Conservation (phyloP, 2,329 filamentous ascomycete species). For the Ceratocystis diversiconidia region DNA sequence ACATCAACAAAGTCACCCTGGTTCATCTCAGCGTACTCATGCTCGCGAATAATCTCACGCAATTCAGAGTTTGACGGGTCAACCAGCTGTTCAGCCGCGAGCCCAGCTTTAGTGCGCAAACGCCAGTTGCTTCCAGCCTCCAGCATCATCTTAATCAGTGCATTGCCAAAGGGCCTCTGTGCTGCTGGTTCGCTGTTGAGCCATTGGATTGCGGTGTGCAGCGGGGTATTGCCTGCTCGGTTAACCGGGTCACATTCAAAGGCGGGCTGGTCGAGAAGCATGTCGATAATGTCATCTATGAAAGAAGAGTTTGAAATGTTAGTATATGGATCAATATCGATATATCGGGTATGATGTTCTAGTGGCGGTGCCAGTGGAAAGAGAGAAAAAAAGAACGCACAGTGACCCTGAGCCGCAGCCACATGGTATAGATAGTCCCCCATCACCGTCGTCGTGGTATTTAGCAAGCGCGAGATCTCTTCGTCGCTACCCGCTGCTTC, state of each 20-base stretch:
- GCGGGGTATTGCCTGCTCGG: conserved; percentile 56
- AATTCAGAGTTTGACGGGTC: conserved; percentile 55
- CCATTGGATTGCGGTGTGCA: conserved; percentile 67
- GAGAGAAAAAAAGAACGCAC: conserved; percentile 35
- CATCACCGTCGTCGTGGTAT: conserved; percentile 69
- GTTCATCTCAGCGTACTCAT: conserved; percentile 51
- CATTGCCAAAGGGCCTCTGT: conserved; percentile 49
- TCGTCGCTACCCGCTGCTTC: conserved; percentile 44
- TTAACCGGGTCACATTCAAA: conserved; percentile 73
- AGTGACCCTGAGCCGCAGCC: conserved; percentile 73
- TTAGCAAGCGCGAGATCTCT: conserved; percentile 64
- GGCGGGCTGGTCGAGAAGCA: conserved; percentile 67
- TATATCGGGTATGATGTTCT: too few species aligned
- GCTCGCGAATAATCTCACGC: conserved; percentile 49
- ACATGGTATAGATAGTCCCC: conserved; percentile 85
- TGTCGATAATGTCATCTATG: conserved; percentile 64
- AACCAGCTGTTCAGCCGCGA: conserved; percentile 57
- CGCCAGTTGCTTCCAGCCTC: conserved; percentile 55
- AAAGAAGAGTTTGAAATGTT: neutral
- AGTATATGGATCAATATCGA: too few species aligned
- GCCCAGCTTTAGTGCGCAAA: conserved; percentile 54
- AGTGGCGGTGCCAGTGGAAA: neutral
- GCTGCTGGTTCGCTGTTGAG: conserved; percentile 52
- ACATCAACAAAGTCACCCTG: conserved; percentile 41
- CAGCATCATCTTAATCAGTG: conserved; percentile 64